These are phyloP conservation scores for Trypanosomatidae sp. DNA, from an alignment of 208 protist genomes.

Conservation along the genomic window DNA sequence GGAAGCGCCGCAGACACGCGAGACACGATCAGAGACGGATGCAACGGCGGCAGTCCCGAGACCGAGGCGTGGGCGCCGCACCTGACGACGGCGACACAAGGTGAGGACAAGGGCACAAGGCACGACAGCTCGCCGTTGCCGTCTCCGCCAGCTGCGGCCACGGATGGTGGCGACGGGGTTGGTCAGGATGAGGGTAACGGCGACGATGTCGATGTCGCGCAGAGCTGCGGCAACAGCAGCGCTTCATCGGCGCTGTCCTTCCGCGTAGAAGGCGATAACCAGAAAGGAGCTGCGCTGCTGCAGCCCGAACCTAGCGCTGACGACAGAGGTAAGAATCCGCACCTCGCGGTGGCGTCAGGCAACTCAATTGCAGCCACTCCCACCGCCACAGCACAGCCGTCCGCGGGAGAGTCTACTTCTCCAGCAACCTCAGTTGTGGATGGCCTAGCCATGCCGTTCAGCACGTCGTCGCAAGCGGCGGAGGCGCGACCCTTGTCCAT, in stretches of 20 bases:
- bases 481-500: conserved; percentile 6
- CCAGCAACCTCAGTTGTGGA: neutral
- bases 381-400: neutral
- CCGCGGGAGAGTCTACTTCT: neutral
- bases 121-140: neutral
- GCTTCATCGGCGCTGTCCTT: neutral
- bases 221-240: conserved; percentile 9
- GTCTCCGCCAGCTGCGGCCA: neutral
- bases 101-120: neutral
- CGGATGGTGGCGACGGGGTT: neutral
- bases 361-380: neutral
- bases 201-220: neutral
- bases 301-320: neutral
- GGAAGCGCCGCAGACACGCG: no score
- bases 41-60: no score
- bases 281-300: neutral
- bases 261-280: neutral
- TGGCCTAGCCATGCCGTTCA: neutral
- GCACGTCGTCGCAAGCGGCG: neutral
- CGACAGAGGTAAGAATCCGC: neutral
- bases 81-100: neutral
- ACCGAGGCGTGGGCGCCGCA: neutral
- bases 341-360: neutral
- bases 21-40: no score
- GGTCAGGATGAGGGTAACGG: neutral